A percentile compares a stretch with the other conserved stretches of the same genome.
These are phyloP conservation scores for Phytophthora niederhauseri DNA, from an alignment of 352 stramenopile genomes.

Conservation along the genomic window DNA sequence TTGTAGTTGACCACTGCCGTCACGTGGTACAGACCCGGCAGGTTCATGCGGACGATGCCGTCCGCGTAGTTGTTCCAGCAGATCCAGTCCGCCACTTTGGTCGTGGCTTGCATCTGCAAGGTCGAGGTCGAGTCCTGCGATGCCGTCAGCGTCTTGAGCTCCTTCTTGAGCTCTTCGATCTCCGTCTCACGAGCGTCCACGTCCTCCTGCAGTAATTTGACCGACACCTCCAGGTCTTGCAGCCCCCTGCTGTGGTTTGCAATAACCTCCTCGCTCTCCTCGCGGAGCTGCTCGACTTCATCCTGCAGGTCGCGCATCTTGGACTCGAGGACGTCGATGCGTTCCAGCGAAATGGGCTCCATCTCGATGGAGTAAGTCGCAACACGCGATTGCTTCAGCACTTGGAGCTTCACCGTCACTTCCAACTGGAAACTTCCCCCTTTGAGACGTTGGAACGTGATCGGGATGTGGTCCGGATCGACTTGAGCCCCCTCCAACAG, in stretches of 20 bases:
- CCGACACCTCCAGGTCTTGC: neutral
- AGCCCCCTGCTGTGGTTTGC: neutral
- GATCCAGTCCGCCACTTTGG: constrained; percentile 4
- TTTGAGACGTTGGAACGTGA: neutral
- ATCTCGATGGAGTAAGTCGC: neutral
- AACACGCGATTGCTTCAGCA: neutral
- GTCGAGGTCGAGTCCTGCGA: neutral
- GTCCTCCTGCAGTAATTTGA: neutral
- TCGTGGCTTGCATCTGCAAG: neutral
- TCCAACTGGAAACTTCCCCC: neutral
- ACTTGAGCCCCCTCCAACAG: neutral
- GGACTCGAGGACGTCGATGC: neutral
- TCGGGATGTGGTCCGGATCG: neutral
- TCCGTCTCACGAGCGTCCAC: neutral
- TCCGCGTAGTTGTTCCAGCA: constrained; percentile 6
- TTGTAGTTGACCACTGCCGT: constrained; percentile 17
- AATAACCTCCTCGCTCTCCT: neutral
- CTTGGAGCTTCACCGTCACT: neutral
- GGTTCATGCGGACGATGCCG: neutral
- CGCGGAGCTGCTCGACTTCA: constrained; percentile 8
- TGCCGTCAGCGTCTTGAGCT: neutral
- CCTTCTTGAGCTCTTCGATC: neutral
- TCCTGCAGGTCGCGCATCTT: neutral
- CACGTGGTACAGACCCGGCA: constrained; percentile 12
- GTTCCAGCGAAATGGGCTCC: neutral